Conservation (phyloP, 192 early-diverging fungal genomes). For the Coemansia sp. region DNA sequence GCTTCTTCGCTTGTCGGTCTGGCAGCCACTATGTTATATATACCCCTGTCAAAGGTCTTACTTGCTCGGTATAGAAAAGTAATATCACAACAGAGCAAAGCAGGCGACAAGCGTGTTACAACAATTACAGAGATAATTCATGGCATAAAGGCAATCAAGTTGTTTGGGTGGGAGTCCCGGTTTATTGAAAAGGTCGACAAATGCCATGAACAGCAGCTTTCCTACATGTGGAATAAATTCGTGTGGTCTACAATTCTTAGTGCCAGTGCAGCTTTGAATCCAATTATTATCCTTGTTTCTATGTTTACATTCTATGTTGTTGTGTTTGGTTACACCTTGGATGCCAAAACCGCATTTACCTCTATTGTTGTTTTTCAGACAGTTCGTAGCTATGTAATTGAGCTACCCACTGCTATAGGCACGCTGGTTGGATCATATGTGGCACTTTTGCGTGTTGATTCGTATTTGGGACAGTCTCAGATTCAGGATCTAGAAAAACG, state of each 20-base stretch:
- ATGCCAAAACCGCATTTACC: constrained; percentile 59
- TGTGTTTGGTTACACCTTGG: constrained; percentile 48
- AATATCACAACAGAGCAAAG: constrained; percentile 59
- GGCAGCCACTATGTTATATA: constrained; percentile 60
- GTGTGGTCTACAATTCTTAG: constrained; percentile 56
- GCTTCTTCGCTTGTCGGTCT: constrained; percentile 80
- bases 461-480: constrained; percentile 75
- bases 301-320: constrained; percentile 61
- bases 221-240: constrained; percentile 54
- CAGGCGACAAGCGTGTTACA: constrained; percentile 74
- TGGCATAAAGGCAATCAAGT: too few species aligned
- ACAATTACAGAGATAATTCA: too few species aligned
- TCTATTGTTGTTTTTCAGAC: constrained; percentile 70
- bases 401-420: constrained; percentile 59
- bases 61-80: constrained; percentile 75
- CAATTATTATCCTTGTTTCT: constrained; percentile 63
- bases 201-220: constrained; percentile 62
- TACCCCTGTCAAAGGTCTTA: constrained; percentile 68
- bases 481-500: constrained; percentile 57
- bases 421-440: constrained; percentile 62
- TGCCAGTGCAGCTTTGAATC: constrained; percentile 58
- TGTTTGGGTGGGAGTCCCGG: too few species aligned
- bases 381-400: constrained; percentile 62
- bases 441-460: constrained; percentile 69
- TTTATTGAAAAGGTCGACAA: too few species aligned